phyloP scores from a whole-genome alignment of 768 basidiomycete genomes.

The Suillus hirtellus region DNA sequence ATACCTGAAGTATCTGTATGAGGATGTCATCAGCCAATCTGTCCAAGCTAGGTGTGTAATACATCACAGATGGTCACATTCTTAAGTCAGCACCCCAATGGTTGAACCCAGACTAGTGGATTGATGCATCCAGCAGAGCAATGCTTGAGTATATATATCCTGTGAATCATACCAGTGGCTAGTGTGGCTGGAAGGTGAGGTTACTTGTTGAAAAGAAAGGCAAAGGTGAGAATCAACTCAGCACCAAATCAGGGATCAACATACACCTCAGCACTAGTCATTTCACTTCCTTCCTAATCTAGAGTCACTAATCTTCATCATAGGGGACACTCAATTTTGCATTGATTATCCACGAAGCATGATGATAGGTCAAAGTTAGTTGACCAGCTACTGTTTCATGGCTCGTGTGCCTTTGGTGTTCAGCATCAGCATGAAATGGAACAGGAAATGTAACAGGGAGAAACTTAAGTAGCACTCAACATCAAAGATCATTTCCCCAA shows the following conservation, averaged over 20 bases:
- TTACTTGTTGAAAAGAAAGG: background rate
- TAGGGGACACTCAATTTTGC: background rate
- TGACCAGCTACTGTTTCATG: too few relatives aligned
- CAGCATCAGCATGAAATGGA: background rate
- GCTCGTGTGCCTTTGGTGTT: too few relatives aligned
- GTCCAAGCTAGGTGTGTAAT: conserved; percentile 18
- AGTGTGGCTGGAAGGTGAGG: background rate
- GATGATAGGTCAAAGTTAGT: too few relatives aligned
- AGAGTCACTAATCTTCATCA: background rate
- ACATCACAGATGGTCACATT: background rate
- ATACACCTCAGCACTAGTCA: background rate
- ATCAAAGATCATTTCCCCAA: background rate
- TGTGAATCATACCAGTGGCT: background rate
- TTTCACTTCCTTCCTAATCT: background rate
- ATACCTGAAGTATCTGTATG: conserved; percentile 20
- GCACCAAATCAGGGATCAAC: background rate
- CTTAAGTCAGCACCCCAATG: background rate
- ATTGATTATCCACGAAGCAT: background rate
- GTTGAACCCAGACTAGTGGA: background rate
- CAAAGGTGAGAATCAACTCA: background rate
- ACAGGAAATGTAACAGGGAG: background rate
- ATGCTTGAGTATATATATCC: background rate
- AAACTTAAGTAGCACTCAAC: background rate
- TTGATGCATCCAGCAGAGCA: background rate
- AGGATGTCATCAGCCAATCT: conserved; percentile 28